Conservation (phyloP, 805 yeast species). For the Debaryomyces castellii region DNA sequence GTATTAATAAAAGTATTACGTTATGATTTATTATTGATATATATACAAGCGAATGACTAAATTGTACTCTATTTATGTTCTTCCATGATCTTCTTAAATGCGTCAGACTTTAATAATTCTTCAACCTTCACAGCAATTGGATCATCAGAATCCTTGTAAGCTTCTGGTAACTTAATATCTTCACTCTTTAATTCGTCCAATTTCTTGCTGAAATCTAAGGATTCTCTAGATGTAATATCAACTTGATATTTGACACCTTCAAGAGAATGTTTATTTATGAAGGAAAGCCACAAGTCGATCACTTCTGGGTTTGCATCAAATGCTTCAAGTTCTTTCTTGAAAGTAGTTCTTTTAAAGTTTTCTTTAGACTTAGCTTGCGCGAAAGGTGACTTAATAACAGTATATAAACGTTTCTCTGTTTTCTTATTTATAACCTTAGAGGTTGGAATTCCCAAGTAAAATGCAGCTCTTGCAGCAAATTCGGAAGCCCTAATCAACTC, state of each 20-base stretch:
- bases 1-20: background rate
- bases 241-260: slow-evolving; percentile 86
- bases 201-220: slow-evolving; percentile 23
- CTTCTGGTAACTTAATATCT: slow-evolving; percentile 31
- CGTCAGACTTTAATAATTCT: slow-evolving; percentile 68
- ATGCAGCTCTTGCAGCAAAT: slow-evolving; percentile 88
- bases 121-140: slow-evolving; percentile 66
- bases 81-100: slow-evolving; percentile 58
- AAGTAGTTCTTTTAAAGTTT: slow-evolving; percentile 88
- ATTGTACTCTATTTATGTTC: slow-evolving; percentile 4
- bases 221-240: slow-evolving; percentile 44
- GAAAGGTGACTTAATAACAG: slow-evolving; percentile 90
- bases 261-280: slow-evolving; percentile 70
- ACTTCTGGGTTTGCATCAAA: slow-evolving; percentile 87
- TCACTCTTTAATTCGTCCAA: slow-evolving; percentile 27
- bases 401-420: slow-evolving; percentile 82
- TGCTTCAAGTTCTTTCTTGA: slow-evolving; percentile 67
- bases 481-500: slow-evolving; percentile 76
- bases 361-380: slow-evolving; percentile 93
- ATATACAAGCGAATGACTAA: slow-evolving; percentile 4
- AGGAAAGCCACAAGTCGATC: slow-evolving; percentile 77
- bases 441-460: slow-evolving; percentile 83
- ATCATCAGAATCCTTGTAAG: slow-evolving; percentile 32
- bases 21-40: slow-evolving; percentile 2
- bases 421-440: slow-evolving; percentile 69